phyloP scores from a whole-genome alignment of 2,329 filamentous ascomycete genomes.

The Colletotrichum zoysiae region DNA sequence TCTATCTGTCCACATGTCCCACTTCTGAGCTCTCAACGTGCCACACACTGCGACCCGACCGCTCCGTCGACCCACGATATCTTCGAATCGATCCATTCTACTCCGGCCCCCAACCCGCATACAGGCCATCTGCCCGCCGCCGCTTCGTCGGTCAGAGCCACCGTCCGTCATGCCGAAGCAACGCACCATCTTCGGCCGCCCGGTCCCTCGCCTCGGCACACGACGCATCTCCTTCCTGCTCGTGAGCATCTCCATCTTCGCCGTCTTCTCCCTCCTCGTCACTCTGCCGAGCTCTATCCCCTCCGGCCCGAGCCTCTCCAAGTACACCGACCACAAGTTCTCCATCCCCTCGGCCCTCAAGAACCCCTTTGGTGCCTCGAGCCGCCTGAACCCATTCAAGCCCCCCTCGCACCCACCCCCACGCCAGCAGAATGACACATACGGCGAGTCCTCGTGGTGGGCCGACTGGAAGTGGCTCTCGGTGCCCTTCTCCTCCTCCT shows the following conservation, averaged over 20 bases:
- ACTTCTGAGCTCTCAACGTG: constrained; percentile 11
- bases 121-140: constrained; percentile 10
- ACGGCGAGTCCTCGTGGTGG: constrained; percentile 85
- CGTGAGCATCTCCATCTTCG: constrained; percentile 64
- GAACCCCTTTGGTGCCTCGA: constrained; percentile 59
- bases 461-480: constrained; percentile 91
- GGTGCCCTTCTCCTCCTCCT: constrained; percentile 82
- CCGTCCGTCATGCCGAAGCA: constrained; percentile 48
- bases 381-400: constrained; percentile 74
- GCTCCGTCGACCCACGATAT: constrained; percentile 14
- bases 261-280: constrained; percentile 65
- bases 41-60: constrained; percentile 5
- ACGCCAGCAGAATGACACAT: constrained; percentile 82
- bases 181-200: constrained; percentile 58
- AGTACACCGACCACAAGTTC: constrained; percentile 63
- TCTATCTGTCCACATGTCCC: constrained; percentile 30
- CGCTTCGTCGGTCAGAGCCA: constrained; percentile 20
- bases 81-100: constrained; percentile 23
- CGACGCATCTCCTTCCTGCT: constrained; percentile 67
- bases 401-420: constrained; percentile 78
- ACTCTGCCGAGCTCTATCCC: constrained; percentile 63
- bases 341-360: constrained; percentile 62
- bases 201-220: constrained; percentile 63
- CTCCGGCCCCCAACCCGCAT: not conserved
- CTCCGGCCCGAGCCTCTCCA: constrained; percentile 62